These are phyloP conservation scores for Podosphaera aphanis DNA, from an alignment of 2,329 filamentous ascomycete species.

Conservation along the genomic window DNA sequence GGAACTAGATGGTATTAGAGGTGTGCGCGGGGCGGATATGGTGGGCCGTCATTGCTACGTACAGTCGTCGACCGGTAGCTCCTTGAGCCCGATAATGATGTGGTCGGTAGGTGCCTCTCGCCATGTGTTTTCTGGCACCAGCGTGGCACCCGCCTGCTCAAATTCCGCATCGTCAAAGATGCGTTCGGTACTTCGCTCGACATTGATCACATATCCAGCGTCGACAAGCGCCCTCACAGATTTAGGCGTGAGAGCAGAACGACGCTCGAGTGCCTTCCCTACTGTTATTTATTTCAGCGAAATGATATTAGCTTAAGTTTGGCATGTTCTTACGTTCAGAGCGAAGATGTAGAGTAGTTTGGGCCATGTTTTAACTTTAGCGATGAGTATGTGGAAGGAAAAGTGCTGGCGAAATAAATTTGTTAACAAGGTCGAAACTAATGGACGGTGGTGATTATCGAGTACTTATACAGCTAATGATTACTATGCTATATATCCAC, in stretches of 20 bases:
- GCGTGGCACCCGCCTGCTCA: slow-evolving; percentile 34
- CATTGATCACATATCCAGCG: slow-evolving; percentile 43
- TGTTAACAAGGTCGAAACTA: no score
- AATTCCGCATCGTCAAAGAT: slow-evolving; percentile 42
- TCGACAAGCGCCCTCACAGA: slow-evolving; percentile 38
- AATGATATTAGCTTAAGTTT: background rate
- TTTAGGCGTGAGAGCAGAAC: slow-evolving; percentile 18
- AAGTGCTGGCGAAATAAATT: no score
- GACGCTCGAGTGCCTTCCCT: slow-evolving; percentile 20
- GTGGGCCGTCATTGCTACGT: no score
- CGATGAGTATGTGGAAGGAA: slow-evolving; percentile 28
- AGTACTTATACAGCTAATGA: no score
- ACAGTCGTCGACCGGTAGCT: slow-evolving; percentile 48
- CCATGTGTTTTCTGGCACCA: slow-evolving; percentile 47
- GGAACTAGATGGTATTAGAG: slow-evolving; percentile 21
- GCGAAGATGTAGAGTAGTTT: slow-evolving; percentile 18
- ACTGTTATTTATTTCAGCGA: slow-evolving; percentile 10
- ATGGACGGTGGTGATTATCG: no score
- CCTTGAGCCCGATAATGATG: slow-evolving; percentile 56
- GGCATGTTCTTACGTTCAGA: slow-evolving; percentile 17
- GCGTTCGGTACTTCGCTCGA: slow-evolving; percentile 43
- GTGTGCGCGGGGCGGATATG: no score
- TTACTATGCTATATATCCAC: no score
- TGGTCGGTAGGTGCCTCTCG: slow-evolving; percentile 40
- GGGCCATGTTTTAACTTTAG: slow-evolving; percentile 51